Base-by-base conservation (phyloP, 768 basidiomycete species). In the Pulveroboletus frians region DNA sequence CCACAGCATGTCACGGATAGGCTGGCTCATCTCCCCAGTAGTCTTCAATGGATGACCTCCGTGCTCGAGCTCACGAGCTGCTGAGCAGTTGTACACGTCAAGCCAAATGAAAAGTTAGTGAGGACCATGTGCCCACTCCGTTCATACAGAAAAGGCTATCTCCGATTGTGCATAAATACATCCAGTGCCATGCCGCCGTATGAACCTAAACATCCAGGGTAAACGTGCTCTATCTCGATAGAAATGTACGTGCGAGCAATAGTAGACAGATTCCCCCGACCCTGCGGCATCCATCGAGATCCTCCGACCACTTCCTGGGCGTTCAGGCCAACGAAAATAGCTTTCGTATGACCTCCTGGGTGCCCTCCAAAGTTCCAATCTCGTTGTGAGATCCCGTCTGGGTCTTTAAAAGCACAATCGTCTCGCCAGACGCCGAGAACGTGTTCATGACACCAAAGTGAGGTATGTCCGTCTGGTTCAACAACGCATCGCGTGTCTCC, bases 341-440 rank as follows among this genome's bases (percentile, higher is more conserved):
- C 9, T 51, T 60, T 31, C 66, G 62, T 18, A 81, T 75, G 11
- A 78, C 68, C 63, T 87, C 85, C 54, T 88, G 84, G 18, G 87
- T 77, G 8, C 85, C 86, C 52, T 88, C 85, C 29, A 80, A 67
- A 3, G 75, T 65, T 11, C 79, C 80, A 39, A 87, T 64, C 50
- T 72, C 71, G 49, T 79, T 75, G 59, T 89, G 87, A 0, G 71
- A 71, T 7, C 87, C 86, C 52, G 71, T 73, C 23, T 70, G 55
- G 1, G 80, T 80, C 66, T 80, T 79, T 37, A 86, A 65, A 44
- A 84, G 70, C 5, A 77, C 75, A 7, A 87, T 72, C 43, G 74
- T 78, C 39, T 76, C 64, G 44, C 65, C 71, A 17, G 63, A 72
- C 46, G 56, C 70, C 35, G 60, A 45, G 6, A 88, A 84, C 49